Base-by-base conservation (phyloP, 2,329 filamentous ascomycete genomes). In the Ustulina deusta region DNA sequence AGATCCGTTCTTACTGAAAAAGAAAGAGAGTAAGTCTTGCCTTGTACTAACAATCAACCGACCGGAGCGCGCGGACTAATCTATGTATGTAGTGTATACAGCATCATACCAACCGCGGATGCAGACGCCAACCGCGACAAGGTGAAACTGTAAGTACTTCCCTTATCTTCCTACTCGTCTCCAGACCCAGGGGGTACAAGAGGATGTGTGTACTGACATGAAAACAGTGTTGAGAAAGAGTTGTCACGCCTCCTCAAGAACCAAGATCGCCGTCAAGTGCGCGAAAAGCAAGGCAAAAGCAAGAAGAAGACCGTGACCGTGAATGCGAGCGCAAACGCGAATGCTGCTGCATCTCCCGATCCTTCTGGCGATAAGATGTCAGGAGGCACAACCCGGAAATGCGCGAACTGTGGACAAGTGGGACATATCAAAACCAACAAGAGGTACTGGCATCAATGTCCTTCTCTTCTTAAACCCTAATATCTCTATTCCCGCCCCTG, bases 361-460 rank as follows among this genome's bases (percentile, higher is more conserved):
- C 78, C 80, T 32, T 76, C 80, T 57, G 86, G 86, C 76, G 87
- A 88, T 76, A 82, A 85, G 74, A 83, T 84, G 68, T 77, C 78
- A 67, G 86, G 83, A 55, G 89, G 90, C 69, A 97, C 93, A 64
- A 91, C 91, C 38, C 88, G 97, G 75, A 98, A 98, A 83, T 99
- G 96, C 82, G 96, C 96, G 73, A 98, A 97, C 80, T 99, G 96
- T 82, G 96, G 96, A 58, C 92, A 96, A 79, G 92, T 97, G 62
- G 96, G 96, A 36, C 96, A 99, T 78, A 99, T 99, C 85, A 97
- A 97, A 82, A 98, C 95, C 55, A 98, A 98, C 85, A 97, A 97
- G 84, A 98, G 97, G 93, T 96, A 88, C 82, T 85, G 81, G 74
- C 73, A 74, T 66, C 60, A 60, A 49, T 78, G 72, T 72, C 68